Evolutionary conservation across 2,329 filamentous ascomycete genomes (phyloP), one percentile per base, ranked within the genome.

Genomic region (Lachnellula cervina): DNA sequence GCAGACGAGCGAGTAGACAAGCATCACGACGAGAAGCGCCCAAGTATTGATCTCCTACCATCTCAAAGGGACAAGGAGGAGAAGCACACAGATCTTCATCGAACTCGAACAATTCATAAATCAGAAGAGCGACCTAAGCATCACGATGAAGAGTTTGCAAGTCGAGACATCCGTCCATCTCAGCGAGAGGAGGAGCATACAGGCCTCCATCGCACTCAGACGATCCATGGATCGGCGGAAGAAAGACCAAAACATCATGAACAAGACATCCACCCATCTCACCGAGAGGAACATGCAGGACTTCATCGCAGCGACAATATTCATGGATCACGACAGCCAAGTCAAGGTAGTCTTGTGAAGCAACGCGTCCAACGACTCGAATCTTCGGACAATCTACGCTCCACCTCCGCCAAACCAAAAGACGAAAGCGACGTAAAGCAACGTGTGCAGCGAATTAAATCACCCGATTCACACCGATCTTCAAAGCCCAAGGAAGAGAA

Each of bases 91-190:
- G 62, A 62, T 49, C 53, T 64, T 47, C 64, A 65, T 40, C 57
- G 61, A 38, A 62, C 59, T 7, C 34, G 51, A 21, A 58, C 63
- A 6, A 60, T 64, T 48, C 62, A 65, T 43, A 60, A 52, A n/a
- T 34, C 51, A 13, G 59, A 53, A 49, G 54, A 52, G 49, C 13
- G 46, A 50, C 28, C 52, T 44, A 17, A 54, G 42, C 49, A 57
- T 55, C 43, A 54, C 44, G 48, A 48, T 23, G 37, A 52, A 46
- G 21, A 40, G 6, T 21, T 38, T 21, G 17, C 50, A 28, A 49
- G 16, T 21, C 16, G 37, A 17, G 69, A 71, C 53, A 67, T 74
- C 55, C 71, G 78, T 57, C 70, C 50, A 46, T 58, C 58, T 16
- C 58, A 61, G 42, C 28, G 52, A 14, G 46, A 49, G 25, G 44